phyloP scores from a whole-genome alignment of 1,284 basidiomycete species.

The Rhizopogon hawkerae region DNA sequence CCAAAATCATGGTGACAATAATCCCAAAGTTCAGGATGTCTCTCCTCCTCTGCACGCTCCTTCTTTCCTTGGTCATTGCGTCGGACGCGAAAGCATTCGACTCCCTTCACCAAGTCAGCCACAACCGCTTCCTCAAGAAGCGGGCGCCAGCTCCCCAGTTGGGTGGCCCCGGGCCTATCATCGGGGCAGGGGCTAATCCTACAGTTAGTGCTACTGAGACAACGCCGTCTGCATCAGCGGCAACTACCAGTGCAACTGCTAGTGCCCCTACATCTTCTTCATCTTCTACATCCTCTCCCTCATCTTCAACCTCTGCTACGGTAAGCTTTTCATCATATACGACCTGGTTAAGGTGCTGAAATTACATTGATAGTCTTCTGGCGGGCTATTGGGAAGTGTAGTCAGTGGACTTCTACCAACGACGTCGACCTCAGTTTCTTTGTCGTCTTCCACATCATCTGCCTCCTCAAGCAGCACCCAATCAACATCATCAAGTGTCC shows the following conservation, averaged over 20 bases:
- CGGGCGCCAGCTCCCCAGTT: conserved; percentile 31
- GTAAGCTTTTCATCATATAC: conserved; percentile 13
- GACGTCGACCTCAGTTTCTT: conserved; percentile 12
- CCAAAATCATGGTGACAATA: conserved; percentile 9
- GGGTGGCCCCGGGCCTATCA: conserved; percentile 9
- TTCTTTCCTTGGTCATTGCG: conserved; percentile 37
- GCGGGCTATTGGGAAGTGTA: conserved; percentile 6
- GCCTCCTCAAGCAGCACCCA: conserved; percentile 13
- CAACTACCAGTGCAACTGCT: conserved; percentile 11
- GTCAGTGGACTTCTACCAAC: conserved; percentile 12
- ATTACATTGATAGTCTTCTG: conserved; percentile 10
- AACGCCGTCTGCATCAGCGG: conserved; percentile 11
- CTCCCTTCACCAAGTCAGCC: conserved; percentile 41
- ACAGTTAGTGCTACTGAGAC: conserved; percentile 14
- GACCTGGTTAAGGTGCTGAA: background rate
- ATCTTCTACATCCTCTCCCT: conserved; percentile 8
- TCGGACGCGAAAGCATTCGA: conserved; percentile 40
- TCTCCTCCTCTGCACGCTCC: conserved; percentile 51
- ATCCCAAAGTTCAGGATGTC: conserved; percentile 42
- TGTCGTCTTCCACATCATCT: conserved; percentile 8
- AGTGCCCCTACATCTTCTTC: conserved; percentile 13
- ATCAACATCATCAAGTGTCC: conserved; percentile 10
- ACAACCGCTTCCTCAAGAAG: conserved; percentile 64
- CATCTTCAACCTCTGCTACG: conserved; percentile 11
- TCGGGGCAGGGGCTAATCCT: conserved; percentile 14